Conservation (phyloP, 345 rosid species). For the Populus alba region DNA sequence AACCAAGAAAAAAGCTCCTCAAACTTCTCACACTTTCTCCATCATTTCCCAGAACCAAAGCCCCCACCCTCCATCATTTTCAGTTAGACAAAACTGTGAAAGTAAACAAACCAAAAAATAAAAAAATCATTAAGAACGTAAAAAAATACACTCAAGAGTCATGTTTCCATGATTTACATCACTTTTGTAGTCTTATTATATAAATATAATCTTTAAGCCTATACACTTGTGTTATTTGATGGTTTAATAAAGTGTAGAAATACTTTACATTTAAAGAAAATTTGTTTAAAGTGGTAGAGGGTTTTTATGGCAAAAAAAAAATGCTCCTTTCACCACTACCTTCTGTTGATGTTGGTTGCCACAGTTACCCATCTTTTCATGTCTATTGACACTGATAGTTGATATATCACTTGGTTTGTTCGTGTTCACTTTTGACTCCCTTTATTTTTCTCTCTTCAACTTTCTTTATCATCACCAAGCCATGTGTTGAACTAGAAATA, state of each 20-base stretch:
- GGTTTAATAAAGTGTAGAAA: neutral
- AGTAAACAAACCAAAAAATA: neutral
- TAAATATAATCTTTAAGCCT: neutral
- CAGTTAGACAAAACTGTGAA: conserved; percentile 29
- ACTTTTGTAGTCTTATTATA: conserved; percentile 11
- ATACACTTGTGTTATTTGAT: neutral
- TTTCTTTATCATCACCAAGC: conserved; percentile 30
- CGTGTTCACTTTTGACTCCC: conserved; percentile 48
- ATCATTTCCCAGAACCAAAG: conserved; percentile 40
- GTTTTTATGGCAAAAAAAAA: neutral
- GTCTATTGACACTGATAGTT: conserved; percentile 72
- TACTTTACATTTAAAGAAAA: neutral
- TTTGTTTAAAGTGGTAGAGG: neutral
- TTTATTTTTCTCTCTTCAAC: conserved; percentile 5
- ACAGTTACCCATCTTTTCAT: conserved; percentile 88
- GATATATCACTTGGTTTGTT: conserved; percentile 53
- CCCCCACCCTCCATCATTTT: conserved; percentile 44
- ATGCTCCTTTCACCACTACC: conserved; percentile 32
- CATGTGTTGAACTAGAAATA: conserved; percentile 10
- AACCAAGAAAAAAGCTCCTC: neutral
- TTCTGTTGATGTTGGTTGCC: conserved; percentile 50
- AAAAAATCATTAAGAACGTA: neutral
- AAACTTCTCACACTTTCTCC: conserved; percentile 19
- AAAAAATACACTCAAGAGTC: neutral
- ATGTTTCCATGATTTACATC: neutral